Conservation (phyloP, 139 green algal genomes). For the Micractinium conductrix region DNA sequence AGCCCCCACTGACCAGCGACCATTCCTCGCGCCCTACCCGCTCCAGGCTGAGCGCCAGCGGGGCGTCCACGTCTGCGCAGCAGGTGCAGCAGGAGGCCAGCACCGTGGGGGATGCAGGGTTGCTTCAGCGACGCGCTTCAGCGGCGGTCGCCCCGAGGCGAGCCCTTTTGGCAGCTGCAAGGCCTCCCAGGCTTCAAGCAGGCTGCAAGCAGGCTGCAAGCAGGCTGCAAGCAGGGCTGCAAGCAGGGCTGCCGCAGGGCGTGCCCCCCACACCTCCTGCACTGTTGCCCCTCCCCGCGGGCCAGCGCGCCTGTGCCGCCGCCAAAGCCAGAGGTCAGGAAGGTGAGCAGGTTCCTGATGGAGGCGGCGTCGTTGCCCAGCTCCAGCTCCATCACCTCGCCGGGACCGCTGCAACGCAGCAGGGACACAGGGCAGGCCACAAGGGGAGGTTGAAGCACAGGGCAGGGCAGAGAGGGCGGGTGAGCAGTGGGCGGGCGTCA, state of each 20-base stretch:
- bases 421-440: neutral
- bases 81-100: neutral
- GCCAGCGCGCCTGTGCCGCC: conserved; percentile 55
- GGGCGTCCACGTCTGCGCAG: conserved; percentile 79
- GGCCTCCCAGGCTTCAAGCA: no score
- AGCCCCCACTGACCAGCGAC: conserved; percentile 62
- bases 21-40: conserved; percentile 74
- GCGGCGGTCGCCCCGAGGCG: no score
- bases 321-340: conserved; percentile 77
- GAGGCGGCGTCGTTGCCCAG: conserved; percentile 60
- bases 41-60: conserved; percentile 80
- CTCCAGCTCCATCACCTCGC: conserved; percentile 89
- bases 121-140: no score
- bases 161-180: no score
- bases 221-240: neutral
- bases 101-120: no score
- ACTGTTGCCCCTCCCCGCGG: neutral
- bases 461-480: no score
- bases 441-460: neutral
- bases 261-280: no score
- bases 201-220: neutral
- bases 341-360: conserved; percentile 80
- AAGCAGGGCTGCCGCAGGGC: no score
- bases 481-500: neutral
- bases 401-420: conserved; percentile 50